These are phyloP conservation scores for Dendrobium nobile DNA, from an alignment of 106 monocot species.

Conservation along the genomic window DNA sequence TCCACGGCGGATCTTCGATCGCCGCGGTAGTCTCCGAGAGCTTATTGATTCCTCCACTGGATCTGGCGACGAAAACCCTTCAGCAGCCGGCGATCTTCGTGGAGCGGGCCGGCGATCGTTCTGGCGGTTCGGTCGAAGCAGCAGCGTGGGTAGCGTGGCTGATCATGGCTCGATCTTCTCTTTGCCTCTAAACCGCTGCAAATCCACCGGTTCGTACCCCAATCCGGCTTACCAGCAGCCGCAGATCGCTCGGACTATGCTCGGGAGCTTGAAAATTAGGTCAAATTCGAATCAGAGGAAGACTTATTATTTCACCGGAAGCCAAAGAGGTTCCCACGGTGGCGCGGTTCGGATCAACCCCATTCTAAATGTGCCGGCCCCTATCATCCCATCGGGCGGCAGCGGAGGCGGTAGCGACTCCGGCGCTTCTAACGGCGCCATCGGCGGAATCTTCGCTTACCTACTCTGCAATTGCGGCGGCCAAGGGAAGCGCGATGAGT, in stretches of 20 bases:
- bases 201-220: background rate
- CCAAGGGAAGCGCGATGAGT: background rate
- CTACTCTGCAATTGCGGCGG: conserved; percentile 13
- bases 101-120: background rate
- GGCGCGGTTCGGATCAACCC: conserved; percentile 7
- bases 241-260: background rate
- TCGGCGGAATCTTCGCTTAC: background rate
- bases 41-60: background rate
- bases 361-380: conserved; percentile 5
- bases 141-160: background rate
- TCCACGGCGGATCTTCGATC: background rate
- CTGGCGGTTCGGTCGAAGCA: conserved; percentile 4
- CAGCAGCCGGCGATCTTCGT: background rate
- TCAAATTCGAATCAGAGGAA: conserved; percentile 4
- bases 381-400: background rate
- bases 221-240: background rate
- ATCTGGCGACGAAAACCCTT: background rate
- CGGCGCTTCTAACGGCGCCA: background rate
- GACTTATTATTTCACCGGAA: conserved; percentile 3
- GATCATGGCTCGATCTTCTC: background rate
- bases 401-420: background rate
- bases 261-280: background rate
- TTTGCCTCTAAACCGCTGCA: background rate
- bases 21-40: background rate
- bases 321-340: conserved; percentile 2